A percentile compares a stretch with the other conserved stretches of the same genome.
phyloP scores from a whole-genome alignment of 805 yeast species.

The Cephaloascus fragrans region DNA sequence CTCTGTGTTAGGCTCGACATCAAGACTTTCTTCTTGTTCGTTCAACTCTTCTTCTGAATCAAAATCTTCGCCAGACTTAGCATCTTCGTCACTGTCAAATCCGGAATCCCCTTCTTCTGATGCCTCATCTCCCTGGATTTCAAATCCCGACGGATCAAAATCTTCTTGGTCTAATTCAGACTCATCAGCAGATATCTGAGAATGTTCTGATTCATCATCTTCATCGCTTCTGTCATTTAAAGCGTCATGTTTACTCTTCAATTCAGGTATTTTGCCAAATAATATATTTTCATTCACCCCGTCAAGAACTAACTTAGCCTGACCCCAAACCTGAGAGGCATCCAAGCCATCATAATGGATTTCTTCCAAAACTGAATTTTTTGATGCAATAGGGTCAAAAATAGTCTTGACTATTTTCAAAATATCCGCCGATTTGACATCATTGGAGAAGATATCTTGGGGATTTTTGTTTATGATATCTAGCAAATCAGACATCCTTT shows the following conservation, averaged over 20 bases:
- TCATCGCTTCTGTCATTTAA: conserved; percentile 12
- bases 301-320: conserved; percentile 76
- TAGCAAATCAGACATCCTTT: neutral
- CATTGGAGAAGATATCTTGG: neutral
- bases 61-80: conserved; percentile 1
- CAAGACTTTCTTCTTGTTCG: conserved; percentile 6
- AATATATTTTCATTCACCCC: conserved; percentile 60
- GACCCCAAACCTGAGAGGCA: conserved; percentile 90
- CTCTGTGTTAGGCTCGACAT: conserved; percentile 12
- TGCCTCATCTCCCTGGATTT: conserved; percentile 6
- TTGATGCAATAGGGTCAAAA: conserved; percentile 49
- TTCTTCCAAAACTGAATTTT: conserved; percentile 64
- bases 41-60: conserved; percentile 8
- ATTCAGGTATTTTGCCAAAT: conserved; percentile 42
- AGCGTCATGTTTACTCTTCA: conserved; percentile 26
- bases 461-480: neutral
- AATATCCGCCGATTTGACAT: conserved; percentile 7
- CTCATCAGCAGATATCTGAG: conserved; percentile 9
- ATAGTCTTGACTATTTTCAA: conserved; percentile 31
- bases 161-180: conserved; percentile 16
- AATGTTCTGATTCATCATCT: conserved; percentile 13
- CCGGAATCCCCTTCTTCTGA: conserved; percentile 4
- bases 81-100: conserved; percentile 3
- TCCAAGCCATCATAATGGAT: conserved; percentile 79
- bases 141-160: conserved; percentile 12